A percentile compares a stretch with the other conserved stretches of the same genome.
Conservation (phyloP, 805 yeast species). For the Starmerella apis region DNA sequence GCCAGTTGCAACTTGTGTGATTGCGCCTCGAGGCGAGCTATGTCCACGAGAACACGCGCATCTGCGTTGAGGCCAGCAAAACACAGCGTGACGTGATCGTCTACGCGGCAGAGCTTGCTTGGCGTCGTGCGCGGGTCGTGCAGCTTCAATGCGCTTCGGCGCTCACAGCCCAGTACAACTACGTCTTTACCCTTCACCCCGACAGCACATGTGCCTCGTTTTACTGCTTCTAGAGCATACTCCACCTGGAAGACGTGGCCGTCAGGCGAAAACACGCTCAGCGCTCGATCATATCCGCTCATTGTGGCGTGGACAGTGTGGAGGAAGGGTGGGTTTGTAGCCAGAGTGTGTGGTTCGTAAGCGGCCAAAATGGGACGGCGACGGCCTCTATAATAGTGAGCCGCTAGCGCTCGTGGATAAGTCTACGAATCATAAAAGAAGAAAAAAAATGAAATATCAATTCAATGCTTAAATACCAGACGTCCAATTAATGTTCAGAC, state of each 20-base stretch:
- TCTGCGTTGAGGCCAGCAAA: constrained; percentile 99
- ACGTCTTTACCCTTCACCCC: constrained; percentile 85
- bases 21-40: constrained; percentile 94
- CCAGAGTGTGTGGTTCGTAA: background rate
- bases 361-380: background rate
- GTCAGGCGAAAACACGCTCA: constrained; percentile 97
- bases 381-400: no score
- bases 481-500: no score
- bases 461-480: no score
- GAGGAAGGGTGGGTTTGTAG: constrained; percentile 3
- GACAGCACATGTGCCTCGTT: constrained; percentile 96
- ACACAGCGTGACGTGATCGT: constrained; percentile 80
- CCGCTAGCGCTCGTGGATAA: no score
- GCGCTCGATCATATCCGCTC: constrained; percentile 99
- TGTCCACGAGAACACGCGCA: constrained; percentile 86
- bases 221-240: constrained; percentile 94
- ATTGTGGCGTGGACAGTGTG: constrained; percentile 33
- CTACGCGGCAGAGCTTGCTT: constrained; percentile 82
- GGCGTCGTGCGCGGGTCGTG: constrained; percentile 97
- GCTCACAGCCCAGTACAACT: constrained; percentile 93
- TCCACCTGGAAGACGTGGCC: constrained; percentile 99
- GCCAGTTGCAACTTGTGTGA: constrained; percentile 87
- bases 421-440: no score
- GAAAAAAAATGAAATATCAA: no score
- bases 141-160: constrained; percentile 84